These are phyloP conservation scores for Apiotrichum sp. DNA, from an alignment of 1,284 basidiomycete genomes.

Conservation along the genomic window DNA sequence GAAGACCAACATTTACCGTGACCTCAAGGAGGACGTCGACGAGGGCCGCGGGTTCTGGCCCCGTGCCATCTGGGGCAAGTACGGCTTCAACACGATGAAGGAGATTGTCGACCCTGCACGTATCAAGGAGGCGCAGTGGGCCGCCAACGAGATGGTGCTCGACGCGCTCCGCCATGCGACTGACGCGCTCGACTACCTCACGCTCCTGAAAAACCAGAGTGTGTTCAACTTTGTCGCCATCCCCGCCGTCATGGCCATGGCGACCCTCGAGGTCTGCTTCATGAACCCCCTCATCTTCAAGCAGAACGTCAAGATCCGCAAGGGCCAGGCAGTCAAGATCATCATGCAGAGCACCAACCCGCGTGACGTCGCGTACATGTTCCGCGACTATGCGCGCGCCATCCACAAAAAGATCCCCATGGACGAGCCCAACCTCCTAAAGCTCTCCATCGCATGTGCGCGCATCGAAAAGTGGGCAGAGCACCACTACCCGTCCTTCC, in stretches of 20 bases:
- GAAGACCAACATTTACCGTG: constrained; percentile 97
- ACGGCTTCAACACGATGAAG: constrained; percentile 57
- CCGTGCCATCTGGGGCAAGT: constrained; percentile 76
- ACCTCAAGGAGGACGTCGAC: constrained; percentile 87
- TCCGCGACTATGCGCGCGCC: constrained; percentile 70
- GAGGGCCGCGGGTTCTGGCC: constrained; percentile 92
- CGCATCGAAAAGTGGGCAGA: constrained; percentile 91
- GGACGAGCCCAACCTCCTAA: constrained; percentile 80
- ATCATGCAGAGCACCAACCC: constrained; percentile 89
- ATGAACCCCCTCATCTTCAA: constrained; percentile 89
- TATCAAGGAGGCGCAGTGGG: constrained; percentile 64
- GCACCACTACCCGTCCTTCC: constrained; percentile 79
- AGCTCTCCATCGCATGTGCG: constrained; percentile 70
- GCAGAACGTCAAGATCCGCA: constrained; percentile 90
- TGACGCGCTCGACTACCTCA: constrained; percentile 84
- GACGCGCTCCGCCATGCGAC: constrained; percentile 81
- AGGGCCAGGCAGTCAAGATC: constrained; percentile 76
- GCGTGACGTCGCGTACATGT: constrained; percentile 82
- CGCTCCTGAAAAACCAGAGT: constrained; percentile 78
- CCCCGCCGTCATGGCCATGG: constrained; percentile 93
- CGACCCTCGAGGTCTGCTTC: constrained; percentile 84
- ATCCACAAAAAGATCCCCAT: constrained; percentile 77
- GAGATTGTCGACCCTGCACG: constrained; percentile 49
- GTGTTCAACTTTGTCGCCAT: constrained; percentile 97
- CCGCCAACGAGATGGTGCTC: constrained; percentile 79